Evolutionary conservation across 2,329 filamentous ascomycete genomes (phyloP).

Genomic region (Exserohilum rostratum): DNA sequence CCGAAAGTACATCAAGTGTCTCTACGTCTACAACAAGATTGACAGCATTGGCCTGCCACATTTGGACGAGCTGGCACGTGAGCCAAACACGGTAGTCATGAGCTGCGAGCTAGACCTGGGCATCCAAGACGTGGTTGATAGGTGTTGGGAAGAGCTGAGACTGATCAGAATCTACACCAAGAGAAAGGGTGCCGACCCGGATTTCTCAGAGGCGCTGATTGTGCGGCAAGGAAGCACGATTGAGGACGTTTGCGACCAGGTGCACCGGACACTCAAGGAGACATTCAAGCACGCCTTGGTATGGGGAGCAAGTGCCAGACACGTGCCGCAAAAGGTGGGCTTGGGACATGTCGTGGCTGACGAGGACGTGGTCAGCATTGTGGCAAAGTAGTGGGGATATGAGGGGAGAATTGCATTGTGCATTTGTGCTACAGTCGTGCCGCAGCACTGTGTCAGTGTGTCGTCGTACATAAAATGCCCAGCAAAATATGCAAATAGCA

Average conservation of each 20-base stretch:
- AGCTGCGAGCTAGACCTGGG: conserved; percentile 94
- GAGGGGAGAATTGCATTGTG: too few relatives aligned
- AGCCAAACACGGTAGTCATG: conserved; percentile 96
- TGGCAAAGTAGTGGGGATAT: conserved; percentile 44
- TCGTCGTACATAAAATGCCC: too few relatives aligned
- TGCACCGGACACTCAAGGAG: conserved; percentile 93
- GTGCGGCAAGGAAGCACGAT: conserved; percentile 86
- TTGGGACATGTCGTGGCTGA: conserved; percentile 77
- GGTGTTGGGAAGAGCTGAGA: conserved; percentile 91
- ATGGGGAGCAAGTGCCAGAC: conserved; percentile 94
- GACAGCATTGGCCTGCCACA: conserved; percentile 93
- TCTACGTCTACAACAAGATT: conserved; percentile 99
- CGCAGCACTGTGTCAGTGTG: background rate
- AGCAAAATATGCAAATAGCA: background rate
- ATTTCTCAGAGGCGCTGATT: conserved; percentile 90
- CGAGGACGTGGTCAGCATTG: conserved; percentile 72
- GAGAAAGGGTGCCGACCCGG: conserved; percentile 86
- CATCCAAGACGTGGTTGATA: conserved; percentile 89
- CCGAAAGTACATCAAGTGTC: conserved; percentile 89
- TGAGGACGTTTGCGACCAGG: conserved; percentile 95
- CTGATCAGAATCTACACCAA: conserved; percentile 90
- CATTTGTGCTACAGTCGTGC: too few relatives aligned
- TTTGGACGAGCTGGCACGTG: conserved; percentile 86
- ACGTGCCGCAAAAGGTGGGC: conserved; percentile 92
- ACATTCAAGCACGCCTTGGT: conserved; percentile 99